These are phyloP conservation scores for Cudoniella acicularis DNA, from an alignment of 495 filamentous ascomycete species.

Conservation along the genomic window DNA sequence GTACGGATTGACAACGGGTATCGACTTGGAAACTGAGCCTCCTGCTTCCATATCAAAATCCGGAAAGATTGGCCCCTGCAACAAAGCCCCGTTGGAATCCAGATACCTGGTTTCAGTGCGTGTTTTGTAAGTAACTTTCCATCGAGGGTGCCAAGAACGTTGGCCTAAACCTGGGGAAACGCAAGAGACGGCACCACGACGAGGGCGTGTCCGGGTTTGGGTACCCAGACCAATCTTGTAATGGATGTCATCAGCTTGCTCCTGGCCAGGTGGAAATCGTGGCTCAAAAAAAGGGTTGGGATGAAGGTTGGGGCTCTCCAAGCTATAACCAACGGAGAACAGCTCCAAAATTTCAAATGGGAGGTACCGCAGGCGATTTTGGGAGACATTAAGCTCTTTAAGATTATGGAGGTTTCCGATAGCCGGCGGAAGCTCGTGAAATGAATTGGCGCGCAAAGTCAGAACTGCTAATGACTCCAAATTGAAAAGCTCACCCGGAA, in stretches of 20 bases:
- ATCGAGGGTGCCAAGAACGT: constrained; percentile 8
- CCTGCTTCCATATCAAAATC: constrained; percentile 12
- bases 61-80: constrained; percentile 26
- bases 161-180: neutral
- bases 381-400: constrained; percentile 63
- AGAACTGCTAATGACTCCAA: constrained; percentile 61
- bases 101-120: constrained; percentile 24
- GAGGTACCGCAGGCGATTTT: constrained; percentile 64
- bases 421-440: constrained; percentile 59
- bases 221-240: constrained; percentile 29
- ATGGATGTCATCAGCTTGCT: constrained; percentile 13
- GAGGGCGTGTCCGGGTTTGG: neutral
- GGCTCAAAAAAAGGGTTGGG: constrained; percentile 47
- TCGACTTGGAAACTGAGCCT: neutral
- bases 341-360: constrained; percentile 68
- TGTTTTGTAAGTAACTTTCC: constrained; percentile 21
- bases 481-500: constrained; percentile 50
- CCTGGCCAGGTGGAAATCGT: constrained; percentile 5
- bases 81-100: constrained; percentile 14
- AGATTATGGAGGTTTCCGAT: constrained; percentile 64
- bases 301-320: constrained; percentile 35
- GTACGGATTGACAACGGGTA: constrained; percentile 3
- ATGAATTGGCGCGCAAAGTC: constrained; percentile 66
- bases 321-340: constrained; percentile 37
- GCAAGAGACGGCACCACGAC: neutral